A percentile compares a stretch with the other conserved stretches of the same genome.
These are phyloP conservation scores for Yarrowia bubula DNA, from an alignment of 805 yeast species.

Conservation along the genomic window DNA sequence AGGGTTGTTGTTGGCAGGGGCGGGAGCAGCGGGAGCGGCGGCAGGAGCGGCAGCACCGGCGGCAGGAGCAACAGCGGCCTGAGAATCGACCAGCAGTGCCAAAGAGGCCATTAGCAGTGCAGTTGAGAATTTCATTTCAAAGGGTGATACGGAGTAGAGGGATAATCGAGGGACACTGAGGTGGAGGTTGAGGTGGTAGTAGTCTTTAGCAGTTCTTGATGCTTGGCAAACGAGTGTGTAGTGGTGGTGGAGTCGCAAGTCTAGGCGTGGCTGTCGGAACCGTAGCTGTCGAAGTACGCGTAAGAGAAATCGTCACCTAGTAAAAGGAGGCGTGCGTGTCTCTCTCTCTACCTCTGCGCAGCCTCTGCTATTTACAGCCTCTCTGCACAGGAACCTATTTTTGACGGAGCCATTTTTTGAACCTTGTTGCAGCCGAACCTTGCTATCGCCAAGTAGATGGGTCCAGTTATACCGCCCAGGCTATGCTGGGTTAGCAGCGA, in stretches of 20 bases:
- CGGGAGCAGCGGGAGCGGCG: background rate
- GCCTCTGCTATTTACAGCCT: constrained; percentile 14
- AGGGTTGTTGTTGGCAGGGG: constrained; percentile 2
- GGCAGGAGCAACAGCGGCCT: constrained; percentile 1
- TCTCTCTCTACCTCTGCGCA: constrained; percentile 12
- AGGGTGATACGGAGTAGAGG: background rate
- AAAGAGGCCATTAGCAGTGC: background rate
- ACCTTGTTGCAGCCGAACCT: background rate
- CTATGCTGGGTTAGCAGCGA: no score
- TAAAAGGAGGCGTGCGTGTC: constrained; percentile 12
- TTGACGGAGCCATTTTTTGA: constrained; percentile 1
- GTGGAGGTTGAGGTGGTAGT: background rate
- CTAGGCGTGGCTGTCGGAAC: background rate
- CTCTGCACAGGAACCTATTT: constrained; percentile 14
- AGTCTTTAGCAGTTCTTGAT: background rate
- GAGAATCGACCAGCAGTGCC: constrained; percentile 7
- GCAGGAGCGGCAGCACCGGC: background rate
- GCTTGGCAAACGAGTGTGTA: constrained; percentile 1
- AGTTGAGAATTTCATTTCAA: background rate
- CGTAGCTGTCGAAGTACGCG: background rate
- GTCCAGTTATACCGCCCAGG: no score
- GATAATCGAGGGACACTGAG: background rate
- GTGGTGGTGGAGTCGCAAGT: background rate
- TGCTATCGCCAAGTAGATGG: background rate
- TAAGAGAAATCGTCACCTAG: constrained; percentile 4